A percentile compares a stretch with the other conserved stretches of the same genome.
Conservation (phyloP, 2,329 filamentous ascomycete genomes). For the Monilinia fructigena region DNA sequence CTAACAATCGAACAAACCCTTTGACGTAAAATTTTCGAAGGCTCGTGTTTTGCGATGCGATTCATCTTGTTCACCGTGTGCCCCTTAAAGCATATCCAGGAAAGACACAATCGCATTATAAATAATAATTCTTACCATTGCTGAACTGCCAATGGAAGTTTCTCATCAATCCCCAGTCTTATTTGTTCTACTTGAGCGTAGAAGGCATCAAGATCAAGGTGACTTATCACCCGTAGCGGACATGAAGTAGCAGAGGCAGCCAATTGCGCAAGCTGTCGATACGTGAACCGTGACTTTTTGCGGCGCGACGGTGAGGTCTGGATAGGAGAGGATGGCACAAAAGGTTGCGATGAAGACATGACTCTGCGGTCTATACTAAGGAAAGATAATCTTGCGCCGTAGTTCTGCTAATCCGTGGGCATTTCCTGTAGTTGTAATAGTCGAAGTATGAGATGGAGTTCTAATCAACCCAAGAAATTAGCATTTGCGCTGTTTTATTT, state of each 20-base stretch:
- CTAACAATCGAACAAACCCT: too few species aligned
- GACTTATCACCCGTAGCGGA: conserved; percentile 82
- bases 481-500: background rate
- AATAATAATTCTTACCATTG: conserved; percentile 62
- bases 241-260: conserved; percentile 67
- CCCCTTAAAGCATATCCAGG: background rate
- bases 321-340: conserved; percentile 48
- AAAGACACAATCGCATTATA: background rate
- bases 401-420: background rate
- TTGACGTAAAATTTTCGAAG: background rate
- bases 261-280: conserved; percentile 76
- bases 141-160: conserved; percentile 84
- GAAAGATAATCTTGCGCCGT: background rate
- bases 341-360: conserved; percentile 51
- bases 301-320: conserved; percentile 24
- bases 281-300: conserved; percentile 72
- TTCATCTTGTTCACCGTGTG: background rate
- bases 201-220: conserved; percentile 95
- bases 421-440: background rate
- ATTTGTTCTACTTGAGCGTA: conserved; percentile 97
- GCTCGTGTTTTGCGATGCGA: too few species aligned
- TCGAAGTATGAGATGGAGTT: background rate
- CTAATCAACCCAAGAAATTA: background rate
- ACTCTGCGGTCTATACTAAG: background rate
- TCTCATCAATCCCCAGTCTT: conserved; percentile 69